Evolutionary conservation across 805 yeast species (phyloP).

Genomic region (Pichia scutulata): DNA sequence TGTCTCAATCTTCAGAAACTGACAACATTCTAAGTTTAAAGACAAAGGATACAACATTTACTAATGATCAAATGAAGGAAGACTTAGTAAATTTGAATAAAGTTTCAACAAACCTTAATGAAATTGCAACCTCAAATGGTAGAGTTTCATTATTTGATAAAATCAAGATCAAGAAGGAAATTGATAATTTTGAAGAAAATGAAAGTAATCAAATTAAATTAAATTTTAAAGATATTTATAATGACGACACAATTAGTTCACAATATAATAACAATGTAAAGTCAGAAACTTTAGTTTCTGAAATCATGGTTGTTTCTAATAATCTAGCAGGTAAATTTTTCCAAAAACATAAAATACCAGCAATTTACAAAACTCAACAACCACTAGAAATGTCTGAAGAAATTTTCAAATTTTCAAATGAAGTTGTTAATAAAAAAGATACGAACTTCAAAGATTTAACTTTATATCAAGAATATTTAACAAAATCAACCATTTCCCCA

Average conservation of each 20-base stretch:
- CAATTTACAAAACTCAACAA: slow-evolving; percentile 37
- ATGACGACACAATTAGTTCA: slow-evolving; percentile 9
- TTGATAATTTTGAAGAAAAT: slow-evolving; percentile 16
- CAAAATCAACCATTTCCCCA: slow-evolving; percentile 44
- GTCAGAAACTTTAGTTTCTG: slow-evolving; percentile 66
- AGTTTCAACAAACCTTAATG: slow-evolving; percentile 26
- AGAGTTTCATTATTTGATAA: slow-evolving; percentile 26
- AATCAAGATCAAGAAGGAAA: slow-evolving; percentile 17
- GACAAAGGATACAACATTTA: slow-evolving; percentile 5
- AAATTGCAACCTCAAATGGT: slow-evolving; percentile 28
- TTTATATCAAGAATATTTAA: slow-evolving; percentile 38
- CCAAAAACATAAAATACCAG: slow-evolving; percentile 36
- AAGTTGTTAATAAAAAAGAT: slow-evolving; percentile 14
- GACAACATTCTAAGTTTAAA: slow-evolving; percentile 3
- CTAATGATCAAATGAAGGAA: slow-evolving; percentile 10
- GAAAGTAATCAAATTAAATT: slow-evolving; percentile 20
- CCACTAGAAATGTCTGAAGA: slow-evolving; percentile 18
- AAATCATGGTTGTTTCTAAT: slow-evolving; percentile 78
- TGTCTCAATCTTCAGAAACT: slow-evolving; percentile 23
- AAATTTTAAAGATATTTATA: slow-evolving; percentile 15
- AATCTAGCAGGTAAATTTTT: slow-evolving; percentile 47
- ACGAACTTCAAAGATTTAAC: slow-evolving; percentile 35
- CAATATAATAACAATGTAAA: slow-evolving; percentile 21
- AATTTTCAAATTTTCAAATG: slow-evolving; percentile 18
- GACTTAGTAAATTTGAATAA: slow-evolving; percentile 32